phyloP scores from a whole-genome alignment of 305 asterid genomes.

The Fraxinus angustifolia region DNA sequence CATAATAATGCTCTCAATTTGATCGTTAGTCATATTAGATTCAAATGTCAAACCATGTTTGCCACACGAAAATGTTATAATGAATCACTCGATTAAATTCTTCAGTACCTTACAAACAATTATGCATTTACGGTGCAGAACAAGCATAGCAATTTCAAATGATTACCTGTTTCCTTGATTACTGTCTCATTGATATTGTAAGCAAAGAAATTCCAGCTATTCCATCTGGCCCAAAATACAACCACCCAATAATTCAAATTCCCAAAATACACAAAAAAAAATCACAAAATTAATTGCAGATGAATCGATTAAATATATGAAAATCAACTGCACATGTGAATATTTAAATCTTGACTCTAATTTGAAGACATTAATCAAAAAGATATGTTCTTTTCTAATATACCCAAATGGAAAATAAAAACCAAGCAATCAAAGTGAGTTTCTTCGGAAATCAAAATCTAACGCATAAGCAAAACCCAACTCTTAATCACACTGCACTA shows the following conservation, averaged over 20 bases:
- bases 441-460: neutral
- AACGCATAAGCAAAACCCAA: constrained; percentile 1
- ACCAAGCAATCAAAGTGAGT: neutral
- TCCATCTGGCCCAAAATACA: constrained; percentile 56
- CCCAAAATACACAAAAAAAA: neutral
- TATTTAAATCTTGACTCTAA: too few relatives aligned
- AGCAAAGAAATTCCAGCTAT: constrained; percentile 82
- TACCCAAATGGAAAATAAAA: neutral
- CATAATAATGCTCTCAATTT: neutral
- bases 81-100: neutral
- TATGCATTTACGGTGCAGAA: neutral
- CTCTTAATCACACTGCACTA: neutral
- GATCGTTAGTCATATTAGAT: neutral
- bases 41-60: neutral
- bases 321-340: neutral
- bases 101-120: neutral
- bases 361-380: too few relatives aligned
- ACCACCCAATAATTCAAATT: constrained; percentile 18
- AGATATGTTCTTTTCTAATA: neutral
- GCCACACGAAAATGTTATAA: neutral
- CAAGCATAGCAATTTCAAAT: constrained; percentile 13
- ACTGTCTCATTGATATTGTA: constrained; percentile 71
- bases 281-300: neutral
- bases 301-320: neutral
- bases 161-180: constrained; percentile 79